Evolutionary conservation across 2,329 filamentous ascomycete species (phyloP), one percentile per base, ranked within the genome.

Genomic region (Apiospora phragmitis): DNA sequence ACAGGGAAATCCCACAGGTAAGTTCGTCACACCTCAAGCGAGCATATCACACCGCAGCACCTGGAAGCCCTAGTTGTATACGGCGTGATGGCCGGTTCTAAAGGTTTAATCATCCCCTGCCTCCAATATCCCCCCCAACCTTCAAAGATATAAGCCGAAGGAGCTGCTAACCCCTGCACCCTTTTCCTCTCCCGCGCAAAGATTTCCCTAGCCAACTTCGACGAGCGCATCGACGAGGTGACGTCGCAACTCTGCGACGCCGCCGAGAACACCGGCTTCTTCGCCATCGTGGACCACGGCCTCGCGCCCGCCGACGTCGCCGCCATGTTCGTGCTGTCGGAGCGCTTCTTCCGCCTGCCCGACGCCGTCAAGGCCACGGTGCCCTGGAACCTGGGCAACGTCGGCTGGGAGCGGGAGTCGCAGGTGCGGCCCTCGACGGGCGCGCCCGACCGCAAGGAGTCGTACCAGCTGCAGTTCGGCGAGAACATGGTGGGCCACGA

Each of bases 401-500:
- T 86, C 2, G 88, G 88, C 3, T 90, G 87, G 87, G 88, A 90
- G 79, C 86, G 86, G 76, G 85, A 84, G 73, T 81, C 84, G 2
- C 88, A 90, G 73, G 79, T 90, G 49, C 83, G 88, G 18, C 87
- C 87, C 0, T 88, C 85, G 0, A 90, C 88, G 0, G 88, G 88
- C 11, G 81, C 82, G 0, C 81, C 85, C 0, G 88, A 90, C 75
- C 82, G 80, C 35, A 90, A 90, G 73, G 88, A 90, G 76, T 88
- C 85, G 4, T 88, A 89, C 74, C 88, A 90, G 75, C 78, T 90
- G 75, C 88, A 90, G 74, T 89, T 89, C 72, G 87, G 88, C n/a
- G 81, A 81, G 62, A 84, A 84, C 71, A 85, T 87, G 82, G 76
- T 2, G 3, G 82, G n/a, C 7, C 2, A 38, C 35, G 35, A 9